Evolutionary conservation across 208 protist species (phyloP).

Genomic region (Leptomonas seymouri): DNA sequence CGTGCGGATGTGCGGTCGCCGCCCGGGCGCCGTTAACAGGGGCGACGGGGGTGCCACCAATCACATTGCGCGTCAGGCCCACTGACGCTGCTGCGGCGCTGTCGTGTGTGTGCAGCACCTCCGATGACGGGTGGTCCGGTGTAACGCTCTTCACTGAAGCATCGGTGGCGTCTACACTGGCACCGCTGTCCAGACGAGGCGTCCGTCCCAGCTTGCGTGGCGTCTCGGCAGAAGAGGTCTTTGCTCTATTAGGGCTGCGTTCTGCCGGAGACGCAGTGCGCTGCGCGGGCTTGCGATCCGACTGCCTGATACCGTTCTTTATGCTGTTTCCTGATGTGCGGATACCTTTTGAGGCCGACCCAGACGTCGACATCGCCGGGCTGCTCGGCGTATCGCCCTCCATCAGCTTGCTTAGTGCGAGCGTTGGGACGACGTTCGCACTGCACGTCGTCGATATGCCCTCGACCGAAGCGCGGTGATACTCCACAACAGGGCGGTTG

Average conservation of each 20-base stretch:
- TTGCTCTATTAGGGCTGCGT: neutral
- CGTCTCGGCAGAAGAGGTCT: slow-evolving; percentile 2
- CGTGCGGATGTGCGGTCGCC: neutral
- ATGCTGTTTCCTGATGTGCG: neutral
- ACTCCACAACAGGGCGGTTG: neutral
- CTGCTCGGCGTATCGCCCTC: neutral
- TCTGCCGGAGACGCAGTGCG: slow-evolving; percentile 4
- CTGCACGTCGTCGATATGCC: neutral
- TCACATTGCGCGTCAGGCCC: neutral
- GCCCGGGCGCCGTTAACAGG: neutral
- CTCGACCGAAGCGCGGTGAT: neutral
- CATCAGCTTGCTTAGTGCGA: slow-evolving; percentile 1
- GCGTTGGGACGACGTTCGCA: slow-evolving; percentile 8
- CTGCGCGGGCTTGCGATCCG: neutral
- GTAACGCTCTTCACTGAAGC: neutral
- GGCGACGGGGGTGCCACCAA: neutral
- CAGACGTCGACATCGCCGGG: neutral
- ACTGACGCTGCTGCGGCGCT: neutral
- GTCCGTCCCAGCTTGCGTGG: neutral
- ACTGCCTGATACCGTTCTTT: neutral
- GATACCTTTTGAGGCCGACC: neutral
- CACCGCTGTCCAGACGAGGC: neutral
- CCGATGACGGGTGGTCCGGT: neutral
- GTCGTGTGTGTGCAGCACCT: neutral
- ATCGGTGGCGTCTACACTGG: neutral